Evolutionary conservation across 1,139 yeast species (phyloP), one percentile per base, ranked within the genome.

Genomic region (Scheffersomyces insectosa): DNA sequence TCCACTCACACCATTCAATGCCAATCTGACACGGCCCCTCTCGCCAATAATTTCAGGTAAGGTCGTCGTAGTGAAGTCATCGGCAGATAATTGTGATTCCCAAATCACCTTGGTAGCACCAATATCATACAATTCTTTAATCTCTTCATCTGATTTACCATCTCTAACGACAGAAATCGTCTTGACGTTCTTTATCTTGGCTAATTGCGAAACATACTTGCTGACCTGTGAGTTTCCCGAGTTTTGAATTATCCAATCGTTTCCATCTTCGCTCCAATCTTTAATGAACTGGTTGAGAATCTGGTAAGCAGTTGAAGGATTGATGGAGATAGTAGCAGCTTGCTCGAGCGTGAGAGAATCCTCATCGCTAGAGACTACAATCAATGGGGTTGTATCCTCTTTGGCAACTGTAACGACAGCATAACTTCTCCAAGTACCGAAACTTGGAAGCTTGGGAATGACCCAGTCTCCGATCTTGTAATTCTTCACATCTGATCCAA

Each of bases 341-440:
- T 65, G 65, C 5, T 54, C 60, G 8, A 63, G 27, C 5, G 59
- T 43, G 33, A 68, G 43, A 3, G 49, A 41, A 13, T 42, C 41
- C 25, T 45, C 46, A 23, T 40, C 47, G 31, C 47, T 40, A 31
- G 45, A 43, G 6, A 68, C 56, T 42, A 51, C 54, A 33, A 62
- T 51, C 33, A 67, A 51, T n/a, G 65, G 62, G 25, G 54, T 56
- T 3, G 42, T 38, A 36, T 60, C 56, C 6, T 51, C 52, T 7
- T 42, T 39, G 6, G 49, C 44, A 29, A 52, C 46, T 4, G 40
- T 40, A 20, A 55, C 62, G 33, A 66, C 47, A 2, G 62, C 67
- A 45, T 60, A 57, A 13, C 62, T 52, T 48, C 74, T 55, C 74
- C 73, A 68, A 13, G 72, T 64, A 15, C 74, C 73, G 47, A 66